Conservation (phyloP, 352 stramenopile genomes). For the Phytopythium vexans region DNA sequence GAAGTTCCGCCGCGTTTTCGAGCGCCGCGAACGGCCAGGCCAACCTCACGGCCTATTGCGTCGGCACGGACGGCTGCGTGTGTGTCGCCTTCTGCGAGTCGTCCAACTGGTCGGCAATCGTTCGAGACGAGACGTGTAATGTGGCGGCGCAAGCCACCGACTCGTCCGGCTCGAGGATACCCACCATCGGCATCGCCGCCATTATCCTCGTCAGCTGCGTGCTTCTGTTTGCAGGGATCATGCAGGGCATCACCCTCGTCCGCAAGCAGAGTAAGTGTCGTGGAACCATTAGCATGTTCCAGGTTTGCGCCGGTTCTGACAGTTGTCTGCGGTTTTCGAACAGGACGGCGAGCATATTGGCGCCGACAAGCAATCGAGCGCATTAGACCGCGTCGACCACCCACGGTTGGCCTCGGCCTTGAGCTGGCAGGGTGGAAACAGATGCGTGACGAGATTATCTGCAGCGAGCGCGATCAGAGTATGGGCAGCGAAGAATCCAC, state of each 20-base stretch:
- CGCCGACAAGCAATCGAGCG: constrained; percentile 15
- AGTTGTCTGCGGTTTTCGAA: neutral
- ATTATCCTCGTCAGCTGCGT: constrained; percentile 29
- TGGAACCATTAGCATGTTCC: neutral
- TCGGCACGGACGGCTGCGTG: constrained; percentile 39
- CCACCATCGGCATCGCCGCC: constrained; percentile 18
- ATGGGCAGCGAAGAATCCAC: constrained; percentile 23
- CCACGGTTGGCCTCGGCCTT: constrained; percentile 27
- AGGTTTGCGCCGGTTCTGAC: constrained; percentile 2
- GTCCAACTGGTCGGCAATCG: constrained; percentile 25
- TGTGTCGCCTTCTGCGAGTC: constrained; percentile 60
- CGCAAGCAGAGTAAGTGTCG: constrained; percentile 22
- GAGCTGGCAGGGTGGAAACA: constrained; percentile 55
- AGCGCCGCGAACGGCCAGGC: constrained; percentile 17
- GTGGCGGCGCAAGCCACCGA: constrained; percentile 4
- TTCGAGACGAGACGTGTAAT: constrained; percentile 41
- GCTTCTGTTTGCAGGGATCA: constrained; percentile 17
- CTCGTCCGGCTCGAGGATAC: constrained; percentile 15
- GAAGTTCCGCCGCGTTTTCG: constrained; percentile 15
- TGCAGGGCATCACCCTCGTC: constrained; percentile 27
- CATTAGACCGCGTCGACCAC: constrained; percentile 12
- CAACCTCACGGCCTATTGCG: constrained; percentile 36
- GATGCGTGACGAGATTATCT: constrained; percentile 47
- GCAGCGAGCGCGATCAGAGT: constrained; percentile 33
- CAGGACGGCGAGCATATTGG: constrained; percentile 18